Base-by-base conservation (phyloP, 495 filamentous ascomycete species). In the Penicillium turbatum region DNA sequence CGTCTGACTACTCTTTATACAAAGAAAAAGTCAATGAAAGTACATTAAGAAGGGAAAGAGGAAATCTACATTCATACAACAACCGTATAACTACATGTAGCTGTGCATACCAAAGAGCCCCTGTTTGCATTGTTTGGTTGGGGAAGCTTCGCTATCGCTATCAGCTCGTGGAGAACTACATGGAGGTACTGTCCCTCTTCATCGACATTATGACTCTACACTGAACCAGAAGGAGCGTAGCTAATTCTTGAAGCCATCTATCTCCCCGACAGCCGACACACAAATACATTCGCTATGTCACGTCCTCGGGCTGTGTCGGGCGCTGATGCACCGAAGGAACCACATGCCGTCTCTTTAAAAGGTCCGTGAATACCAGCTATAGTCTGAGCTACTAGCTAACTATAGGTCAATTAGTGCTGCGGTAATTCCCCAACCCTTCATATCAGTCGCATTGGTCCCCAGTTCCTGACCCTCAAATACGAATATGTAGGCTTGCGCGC, bases 271-370 rank as follows among this genome's bases (percentile, higher is more conserved):
- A 27, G 32, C 17, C 17, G 21, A 37, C 27, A 17, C 12, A 3
- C 1, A 7, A 15, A 37, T 5, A 1, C 34, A 7, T 17, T 31
- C 21, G 11, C 9, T 0, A 78, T 78, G 75, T 70, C 73, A 40
- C 73, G 75, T 10, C 67, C 72, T 41, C 70, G 75, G 57, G 73
- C 75, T 48, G 62, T 63, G 34, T 78, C 75, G 46, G 61, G 71
- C 32, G 70, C 73, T 40, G 84, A 90, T 44, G 79, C 76, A 38
- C 75, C 81, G 30, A 90, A 89, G 64, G 88, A 88, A 61, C 86
- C 89, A 16, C 91, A 97, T 72, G 80, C 85, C 12, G 82, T 97
- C 32, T 95, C 89, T 48, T 69, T 97, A 24, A 97, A 96, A 79
- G 91, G 83, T 76, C 65, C 34, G 66, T 48, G 53, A 41, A 11